phyloP scores from a whole-genome alignment of 169 alveolate species.

The Perkinsus marinus region DNA sequence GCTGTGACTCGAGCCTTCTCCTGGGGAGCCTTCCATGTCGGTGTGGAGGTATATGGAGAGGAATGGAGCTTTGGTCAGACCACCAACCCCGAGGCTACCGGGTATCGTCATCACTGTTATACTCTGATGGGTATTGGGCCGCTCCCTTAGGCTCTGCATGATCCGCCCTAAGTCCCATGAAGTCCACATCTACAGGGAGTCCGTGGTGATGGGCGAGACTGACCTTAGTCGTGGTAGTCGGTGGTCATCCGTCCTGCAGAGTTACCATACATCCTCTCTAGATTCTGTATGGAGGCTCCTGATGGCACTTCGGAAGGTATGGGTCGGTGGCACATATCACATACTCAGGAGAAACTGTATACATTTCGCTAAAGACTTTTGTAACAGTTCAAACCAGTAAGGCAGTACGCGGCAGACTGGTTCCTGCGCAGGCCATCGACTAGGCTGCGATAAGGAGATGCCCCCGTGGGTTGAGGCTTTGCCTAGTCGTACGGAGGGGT shows the following conservation, averaged over 20 bases:
- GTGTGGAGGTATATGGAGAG: slow-evolving; percentile 24
- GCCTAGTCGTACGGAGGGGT: background rate
- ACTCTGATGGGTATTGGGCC: background rate
- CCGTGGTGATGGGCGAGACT: slow-evolving; percentile 23
- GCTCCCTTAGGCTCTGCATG: background rate
- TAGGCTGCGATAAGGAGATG: background rate
- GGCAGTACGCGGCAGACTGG: background rate
- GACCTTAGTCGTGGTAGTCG: slow-evolving; percentile 11
- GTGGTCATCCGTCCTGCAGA: background rate
- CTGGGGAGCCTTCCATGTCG: slow-evolving; percentile 29
- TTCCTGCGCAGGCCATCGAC: background rate
- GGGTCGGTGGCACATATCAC: slow-evolving; percentile 25
- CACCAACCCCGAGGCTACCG: slow-evolving; percentile 8
- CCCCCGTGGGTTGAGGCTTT: background rate
- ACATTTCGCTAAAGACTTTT: slow-evolving; percentile 23
- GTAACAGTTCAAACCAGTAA: background rate
- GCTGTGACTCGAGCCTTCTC: slow-evolving; percentile 14
- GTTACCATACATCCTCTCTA: background rate
- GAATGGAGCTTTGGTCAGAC: slow-evolving; percentile 29
- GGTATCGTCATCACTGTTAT: slow-evolving; percentile 14
- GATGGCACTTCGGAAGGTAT: slow-evolving; percentile 5
- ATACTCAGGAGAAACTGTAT: slow-evolving; percentile 23
- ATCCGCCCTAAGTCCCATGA: slow-evolving; percentile 23
- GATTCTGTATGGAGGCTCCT: slow-evolving; percentile 7
- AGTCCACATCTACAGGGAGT: slow-evolving; percentile 22